Percentiles rank a stretch among this genome's conserved stretches.
Conservation (phyloP, 1,284 basidiomycete genomes). For the Ceratobasidium sp. region DNA sequence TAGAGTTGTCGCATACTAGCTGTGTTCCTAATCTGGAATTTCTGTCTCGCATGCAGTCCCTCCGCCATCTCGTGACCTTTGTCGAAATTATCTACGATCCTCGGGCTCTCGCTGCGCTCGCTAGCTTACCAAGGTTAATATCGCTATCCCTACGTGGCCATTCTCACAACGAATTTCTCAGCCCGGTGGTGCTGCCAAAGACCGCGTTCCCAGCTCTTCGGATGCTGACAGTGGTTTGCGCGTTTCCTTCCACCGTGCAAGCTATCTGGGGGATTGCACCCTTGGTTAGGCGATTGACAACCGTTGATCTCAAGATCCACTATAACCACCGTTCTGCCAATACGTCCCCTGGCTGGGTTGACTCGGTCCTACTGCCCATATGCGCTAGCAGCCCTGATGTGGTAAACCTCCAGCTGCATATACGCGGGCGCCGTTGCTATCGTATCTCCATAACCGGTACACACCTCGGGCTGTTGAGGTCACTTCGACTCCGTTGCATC, state of each 20-base stretch:
- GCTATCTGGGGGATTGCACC: background rate
- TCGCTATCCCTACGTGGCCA: background rate
- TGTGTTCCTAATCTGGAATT: background rate
- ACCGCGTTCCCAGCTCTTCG: background rate
- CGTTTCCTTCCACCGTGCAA: background rate
- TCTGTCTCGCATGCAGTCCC: background rate
- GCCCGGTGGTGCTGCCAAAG: background rate
- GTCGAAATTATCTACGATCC: background rate
- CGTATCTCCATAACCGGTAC: background rate
- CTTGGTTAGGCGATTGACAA: background rate
- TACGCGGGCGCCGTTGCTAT: background rate
- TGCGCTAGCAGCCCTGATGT: background rate
- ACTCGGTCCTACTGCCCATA: background rate
- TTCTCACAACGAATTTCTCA: background rate
- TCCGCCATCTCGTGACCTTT: constrained; percentile 3
- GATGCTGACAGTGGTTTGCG: background rate
- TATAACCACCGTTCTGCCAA: background rate
- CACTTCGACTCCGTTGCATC: background rate
- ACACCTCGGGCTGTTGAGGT: background rate
- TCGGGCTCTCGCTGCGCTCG: background rate
- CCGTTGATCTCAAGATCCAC: constrained; percentile 1
- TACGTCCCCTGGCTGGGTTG: background rate
- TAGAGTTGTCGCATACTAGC: background rate
- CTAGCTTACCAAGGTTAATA: background rate
- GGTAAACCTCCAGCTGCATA: background rate